phyloP scores from a whole-genome alignment of 805 yeast species.

The Candida palmyrensis region DNA sequence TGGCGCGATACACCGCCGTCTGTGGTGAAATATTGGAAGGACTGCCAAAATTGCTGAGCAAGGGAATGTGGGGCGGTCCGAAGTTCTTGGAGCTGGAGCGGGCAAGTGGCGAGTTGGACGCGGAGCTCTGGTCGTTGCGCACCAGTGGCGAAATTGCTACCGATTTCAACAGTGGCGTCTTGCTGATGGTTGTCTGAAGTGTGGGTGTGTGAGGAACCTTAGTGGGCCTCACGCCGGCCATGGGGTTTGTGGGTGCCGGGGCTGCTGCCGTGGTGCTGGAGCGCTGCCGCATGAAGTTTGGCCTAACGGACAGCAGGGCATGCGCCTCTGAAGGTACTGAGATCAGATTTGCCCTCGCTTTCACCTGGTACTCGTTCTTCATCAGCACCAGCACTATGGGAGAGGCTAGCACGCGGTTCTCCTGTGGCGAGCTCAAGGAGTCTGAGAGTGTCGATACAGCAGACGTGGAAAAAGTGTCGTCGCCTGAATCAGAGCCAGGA shows the following conservation, averaged over 20 bases:
- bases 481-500: neutral
- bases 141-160: conserved; percentile 35
- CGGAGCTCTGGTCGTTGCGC: conserved; percentile 9
- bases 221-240: neutral
- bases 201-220: conserved; percentile 3
- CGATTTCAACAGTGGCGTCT: conserved; percentile 33
- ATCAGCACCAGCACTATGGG: conserved; percentile 24
- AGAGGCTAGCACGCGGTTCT: conserved; percentile 23
- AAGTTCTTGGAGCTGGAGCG: neutral
- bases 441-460: conserved; percentile 2
- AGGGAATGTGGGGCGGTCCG: neutral
- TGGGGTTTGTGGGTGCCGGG: conserved; percentile 4
- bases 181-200: conserved; percentile 12
- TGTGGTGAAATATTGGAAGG: conserved; percentile 1
- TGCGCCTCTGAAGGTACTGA: conserved; percentile 20
- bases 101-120: neutral
- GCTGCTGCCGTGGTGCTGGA: conserved; percentile 14
- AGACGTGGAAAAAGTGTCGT: neutral
- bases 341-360: conserved; percentile 26
- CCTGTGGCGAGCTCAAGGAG: conserved; percentile 9
- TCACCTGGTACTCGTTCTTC: conserved; percentile 3
- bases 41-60: neutral
- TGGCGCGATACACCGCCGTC: neutral
- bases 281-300: conserved; percentile 11
- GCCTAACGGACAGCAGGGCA: conserved; percentile 1